Evolutionary conservation across 2,329 filamentous ascomycete species (phyloP), one percentile per base, ranked within the genome.

Genomic region (Talaromyces marneffei): DNA sequence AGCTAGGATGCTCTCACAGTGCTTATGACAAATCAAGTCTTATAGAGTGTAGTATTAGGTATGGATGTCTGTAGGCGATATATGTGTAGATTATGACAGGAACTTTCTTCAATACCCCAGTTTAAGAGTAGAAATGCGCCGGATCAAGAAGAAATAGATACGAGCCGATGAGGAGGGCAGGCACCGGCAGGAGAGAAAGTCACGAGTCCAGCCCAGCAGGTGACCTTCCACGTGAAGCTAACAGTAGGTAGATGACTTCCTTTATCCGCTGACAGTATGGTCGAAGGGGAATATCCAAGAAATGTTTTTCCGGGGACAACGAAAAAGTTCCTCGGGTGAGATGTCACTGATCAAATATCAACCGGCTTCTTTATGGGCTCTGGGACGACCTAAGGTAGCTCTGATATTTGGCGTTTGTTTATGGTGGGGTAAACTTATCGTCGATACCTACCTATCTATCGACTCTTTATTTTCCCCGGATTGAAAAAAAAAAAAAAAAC

Each of bases 331-430:
- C 16, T 50, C 27, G 8, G 46, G 16, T 50, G 44, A 46, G 42
- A 31, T 29, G 44, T 31, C 25, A 18, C 27, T 20, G 27, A 31
- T 4, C 27, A 31, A 6, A 33, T 31, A 6, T 50, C 14, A 25
- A n/a, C 9, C 25, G n/a, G 44, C 8, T 50, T 8, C 29, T 31
- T 35, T 27, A 31, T 50, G 25, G 10, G 20, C 53, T 25, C 7
- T n/a, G 27, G n/a, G n/a, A n/a, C n/a, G n/a, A n/a, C n/a, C n/a
- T n/a, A n/a, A n/a, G n/a, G n/a, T n/a, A n/a, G n/a, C n/a, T n/a
- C 54, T 57, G 12, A 57, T 37, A n/a, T 27, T 46, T n/a, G 54
- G 31, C 50, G 56, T 50, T 58, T 58, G 42, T 58, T 57, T 29
- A 33, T 39, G 42, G 56, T 58, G 56, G 56, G 56, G 56, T 58